phyloP scores from a whole-genome alignment of 225 moss, liverwort and hornwort genomes.

The Thuidium tamariscinum region DNA sequence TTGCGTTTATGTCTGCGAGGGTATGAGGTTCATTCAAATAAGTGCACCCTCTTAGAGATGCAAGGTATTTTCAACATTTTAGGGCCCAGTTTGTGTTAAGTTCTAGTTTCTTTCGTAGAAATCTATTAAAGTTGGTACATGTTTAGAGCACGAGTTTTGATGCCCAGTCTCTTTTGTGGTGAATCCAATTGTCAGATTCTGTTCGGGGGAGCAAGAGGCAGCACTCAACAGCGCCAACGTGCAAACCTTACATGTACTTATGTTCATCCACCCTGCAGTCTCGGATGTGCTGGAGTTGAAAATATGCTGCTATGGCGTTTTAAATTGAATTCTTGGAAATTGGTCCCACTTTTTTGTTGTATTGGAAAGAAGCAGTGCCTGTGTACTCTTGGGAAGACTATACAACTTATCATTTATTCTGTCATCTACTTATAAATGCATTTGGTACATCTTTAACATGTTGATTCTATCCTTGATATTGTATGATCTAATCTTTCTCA shows the following conservation, averaged over 20 bases:
- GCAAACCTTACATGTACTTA: constrained; percentile 51
- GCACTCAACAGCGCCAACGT: constrained; percentile 59
- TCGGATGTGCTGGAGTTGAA: neutral
- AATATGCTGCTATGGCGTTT: neutral
- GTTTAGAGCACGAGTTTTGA: neutral
- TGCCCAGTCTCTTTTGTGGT: neutral
- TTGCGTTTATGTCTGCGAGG: neutral
- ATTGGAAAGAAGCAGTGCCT: neutral
- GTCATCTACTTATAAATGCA: neutral
- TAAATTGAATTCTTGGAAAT: neutral
- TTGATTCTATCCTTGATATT: neutral
- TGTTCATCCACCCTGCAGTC: neutral
- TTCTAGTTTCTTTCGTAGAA: neutral
- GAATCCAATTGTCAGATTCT: constrained; percentile 25
- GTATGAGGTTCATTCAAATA: neutral
- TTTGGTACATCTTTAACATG: neutral
- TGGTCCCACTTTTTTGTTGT: neutral
- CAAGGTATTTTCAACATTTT: neutral
- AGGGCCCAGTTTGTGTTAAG: no score
- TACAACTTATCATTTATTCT: neutral
- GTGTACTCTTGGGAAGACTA: neutral
- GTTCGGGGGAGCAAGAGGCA: constrained; percentile 68
- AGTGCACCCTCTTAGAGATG: neutral
- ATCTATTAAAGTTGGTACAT: neutral
- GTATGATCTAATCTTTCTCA: neutral